Percentiles rank a stretch among this genome's conserved stretches.
Conservation (phyloP, 345 rosid species). For the Iberis pinnata region DNA sequence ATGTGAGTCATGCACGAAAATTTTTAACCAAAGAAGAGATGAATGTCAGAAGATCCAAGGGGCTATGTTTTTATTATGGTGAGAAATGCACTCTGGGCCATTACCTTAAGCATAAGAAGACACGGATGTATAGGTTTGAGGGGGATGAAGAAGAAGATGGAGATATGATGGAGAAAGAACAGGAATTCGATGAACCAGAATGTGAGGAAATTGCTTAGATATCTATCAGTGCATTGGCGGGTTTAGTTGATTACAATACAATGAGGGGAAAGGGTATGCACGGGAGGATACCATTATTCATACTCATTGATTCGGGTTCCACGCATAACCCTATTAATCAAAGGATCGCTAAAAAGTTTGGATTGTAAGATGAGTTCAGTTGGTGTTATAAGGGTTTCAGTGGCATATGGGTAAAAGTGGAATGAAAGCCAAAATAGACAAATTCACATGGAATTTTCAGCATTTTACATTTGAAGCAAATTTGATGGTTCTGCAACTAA, state of each 20-base stretch:
- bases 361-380: accelerated
- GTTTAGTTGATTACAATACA: background rate
- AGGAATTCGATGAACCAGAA: background rate
- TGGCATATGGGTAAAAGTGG: background rate
- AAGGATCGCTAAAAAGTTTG: background rate
- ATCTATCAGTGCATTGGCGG: background rate
- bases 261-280: background rate
- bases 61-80: background rate
- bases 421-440: background rate
- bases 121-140: background rate
- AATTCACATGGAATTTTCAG: background rate
- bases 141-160: background rate
- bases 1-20: too few species aligned
- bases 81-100: background rate
- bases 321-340: background rate
- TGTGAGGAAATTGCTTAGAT: background rate
- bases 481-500: background rate
- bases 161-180: too few species aligned
- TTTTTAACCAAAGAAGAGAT: background rate
- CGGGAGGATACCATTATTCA: background rate
- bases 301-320: background rate
- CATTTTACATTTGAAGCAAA: background rate
- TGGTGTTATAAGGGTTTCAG: accelerated
- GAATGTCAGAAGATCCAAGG: background rate
- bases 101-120: background rate